Base-by-base conservation (phyloP, 805 yeast species). In the Ogataea corticis region DNA sequence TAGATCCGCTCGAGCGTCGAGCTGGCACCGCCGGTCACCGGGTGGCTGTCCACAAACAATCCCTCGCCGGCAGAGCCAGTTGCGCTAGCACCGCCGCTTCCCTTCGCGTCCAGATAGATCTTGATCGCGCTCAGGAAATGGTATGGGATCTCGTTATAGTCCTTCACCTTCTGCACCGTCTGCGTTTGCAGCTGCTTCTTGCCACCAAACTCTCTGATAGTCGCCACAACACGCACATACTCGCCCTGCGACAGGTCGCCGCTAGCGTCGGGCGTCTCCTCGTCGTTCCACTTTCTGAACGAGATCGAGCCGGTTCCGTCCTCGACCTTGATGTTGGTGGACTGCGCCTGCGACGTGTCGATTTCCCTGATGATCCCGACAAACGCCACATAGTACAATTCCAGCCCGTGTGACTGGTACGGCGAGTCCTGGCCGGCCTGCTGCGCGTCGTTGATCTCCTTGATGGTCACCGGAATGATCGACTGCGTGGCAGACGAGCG, bases 261-360 rank as follows among this genome's bases (percentile, higher is more conserved):
- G 7, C 16, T 33, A 13, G 45, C 45, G 12, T 58, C 40, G 50
- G 50, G 52, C 55, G 58, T 38, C 27, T 45, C 59, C 19, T 77
- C 79, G 39, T 75, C 74, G 45, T 71, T 66, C 92, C 92, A 86
- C 51, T 76, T 76, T 56, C 85, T 75, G 38, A 85, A 74, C 19
- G 82, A 83, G 6, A 82, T 70, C 3, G 75, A 68, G 0, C 89
- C 90, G 0, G 94, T 82, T 10, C 94, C 92, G 61, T 86, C 95
- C 57, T 86, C 94, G n/a, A 86, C 58, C 15, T 82, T 79, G 36
- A 84, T 61, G 16, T 68, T 66, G 23, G 83, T 66, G 34, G 80
- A 79, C 7, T 83, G 71, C 1, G 85, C 75, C 47, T 75, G 76
- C 47, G 81, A 81, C 2, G 73, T 72, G 36, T 64, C 67, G 13